Evolutionary conservation across 1,284 basidiomycete species (phyloP), one percentile per base, ranked within the genome.

Genomic region (Marasmius tenuissimus): DNA sequence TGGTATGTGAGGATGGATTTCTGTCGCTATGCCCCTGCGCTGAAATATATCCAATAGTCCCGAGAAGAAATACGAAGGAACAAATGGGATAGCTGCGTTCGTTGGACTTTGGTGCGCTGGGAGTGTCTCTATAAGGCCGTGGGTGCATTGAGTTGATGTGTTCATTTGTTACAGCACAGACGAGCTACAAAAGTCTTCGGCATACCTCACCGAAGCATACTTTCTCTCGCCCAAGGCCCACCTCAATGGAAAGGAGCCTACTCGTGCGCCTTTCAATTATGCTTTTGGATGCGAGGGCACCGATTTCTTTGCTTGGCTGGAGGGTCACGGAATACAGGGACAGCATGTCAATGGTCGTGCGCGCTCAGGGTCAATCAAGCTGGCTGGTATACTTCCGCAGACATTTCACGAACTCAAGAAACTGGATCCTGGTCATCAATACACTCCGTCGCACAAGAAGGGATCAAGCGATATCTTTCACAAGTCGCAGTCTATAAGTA

Each of bases 141-240:
- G 22, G 18, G 35, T 51, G 34, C 40, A 14, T 58, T 34, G 38
- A 38, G 38, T 54, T 33, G 47, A 33, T 55, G 39, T 54, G 20
- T 47, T 57, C 27, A 12, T 42, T 3, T n/a, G n/a, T 47, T 20
- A 47, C 59, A 90, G 89, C 66, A 81, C 86, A 16, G 90, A 92
- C 66, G 90, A 92, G 68, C 79, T 89, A 39, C 84, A 85, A 76
- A 91, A 91, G 73, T 80, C 87, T 0, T 83, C 89, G 2, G 82
- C 85, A 7, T 90, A 86, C 66, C 78, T 91, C 53, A 86, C 88
- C 0, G 87, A 90, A 66, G 84, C 88, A 16, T 85, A 78, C 63
- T 70, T 76, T 48, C 68, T 75, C 37, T 74, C 69, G 1, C 69
- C 69, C 20, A 57, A 61, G 37, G 71, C 71, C 45, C 35, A 64